Conservation (phyloP, 2,329 filamentous ascomycete species). For the Herpotrichia juniperi region DNA sequence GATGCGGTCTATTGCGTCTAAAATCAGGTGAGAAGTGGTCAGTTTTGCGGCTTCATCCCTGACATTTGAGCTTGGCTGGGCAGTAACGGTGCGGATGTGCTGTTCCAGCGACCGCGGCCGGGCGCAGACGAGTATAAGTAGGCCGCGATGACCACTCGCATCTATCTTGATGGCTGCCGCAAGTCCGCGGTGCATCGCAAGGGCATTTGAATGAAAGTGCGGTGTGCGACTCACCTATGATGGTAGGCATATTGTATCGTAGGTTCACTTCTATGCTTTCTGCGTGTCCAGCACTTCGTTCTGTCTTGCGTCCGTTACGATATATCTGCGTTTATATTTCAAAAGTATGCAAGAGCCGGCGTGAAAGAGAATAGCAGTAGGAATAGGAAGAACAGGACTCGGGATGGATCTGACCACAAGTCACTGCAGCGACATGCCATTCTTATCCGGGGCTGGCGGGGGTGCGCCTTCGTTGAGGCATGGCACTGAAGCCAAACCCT, state of each 20-base stretch:
- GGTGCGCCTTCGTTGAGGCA: not conserved
- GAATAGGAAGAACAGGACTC: not conserved
- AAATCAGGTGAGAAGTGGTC: conserved; percentile 32
- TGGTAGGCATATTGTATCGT: not conserved
- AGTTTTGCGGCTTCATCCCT: conserved; percentile 21
- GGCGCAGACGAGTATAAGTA: conserved; percentile 11
- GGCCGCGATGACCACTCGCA: too few species aligned
- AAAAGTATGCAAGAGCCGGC: not conserved
- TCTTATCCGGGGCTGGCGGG: conserved; percentile 1
- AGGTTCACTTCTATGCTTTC: not conserved
- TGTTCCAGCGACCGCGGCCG: conserved; percentile 3
- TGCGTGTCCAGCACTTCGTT: not conserved
- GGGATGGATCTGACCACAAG: not conserved
- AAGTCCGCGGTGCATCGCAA: conserved; percentile 9
- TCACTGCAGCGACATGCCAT: not conserved
- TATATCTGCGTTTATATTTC: not conserved
- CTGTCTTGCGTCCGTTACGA: not conserved
- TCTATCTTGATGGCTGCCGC: conserved; percentile 7
- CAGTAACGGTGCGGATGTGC: conserved; percentile 10
- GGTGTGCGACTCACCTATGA: not conserved
- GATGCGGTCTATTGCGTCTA: conserved; percentile 66
- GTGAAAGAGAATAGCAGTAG: not conserved
- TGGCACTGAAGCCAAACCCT: not conserved
- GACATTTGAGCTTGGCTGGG: conserved; percentile 10
- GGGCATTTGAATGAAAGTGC: not conserved